These are phyloP conservation scores for Dalbergia oliveri DNA, from an alignment of 306 rosid species.

Conservation along the genomic window DNA sequence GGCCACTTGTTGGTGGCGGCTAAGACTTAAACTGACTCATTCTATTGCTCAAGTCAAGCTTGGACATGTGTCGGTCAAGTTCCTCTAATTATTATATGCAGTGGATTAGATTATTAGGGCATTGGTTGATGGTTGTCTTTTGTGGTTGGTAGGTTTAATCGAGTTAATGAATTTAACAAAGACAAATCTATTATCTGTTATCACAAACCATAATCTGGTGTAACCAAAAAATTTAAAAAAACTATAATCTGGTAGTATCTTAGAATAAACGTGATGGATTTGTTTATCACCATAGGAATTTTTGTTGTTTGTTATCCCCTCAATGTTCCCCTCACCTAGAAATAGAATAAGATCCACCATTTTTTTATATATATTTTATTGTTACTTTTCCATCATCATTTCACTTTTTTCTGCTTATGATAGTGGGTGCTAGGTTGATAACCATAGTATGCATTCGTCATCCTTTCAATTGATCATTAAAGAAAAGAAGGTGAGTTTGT, in stretches of 20 bases:
- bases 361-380: background rate
- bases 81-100: background rate
- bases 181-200: background rate
- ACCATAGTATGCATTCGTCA: background rate
- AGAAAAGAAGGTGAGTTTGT: background rate
- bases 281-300: slow-evolving; percentile 12
- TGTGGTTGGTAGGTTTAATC: slow-evolving; percentile 41
- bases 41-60: background rate
- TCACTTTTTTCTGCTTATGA: background rate
- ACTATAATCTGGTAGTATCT: too few species aligned
- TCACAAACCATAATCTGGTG: too few species aligned
- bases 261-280: slow-evolving; percentile 8
- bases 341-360: background rate
- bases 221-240: too few species aligned
- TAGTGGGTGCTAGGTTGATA: background rate
- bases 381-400: background rate
- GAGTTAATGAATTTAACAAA: background rate
- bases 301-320: background rate
- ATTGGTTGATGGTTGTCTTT: slow-evolving; percentile 16
- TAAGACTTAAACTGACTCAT: background rate
- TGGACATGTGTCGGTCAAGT: slow-evolving; percentile 29
- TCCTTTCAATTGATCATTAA: background rate
- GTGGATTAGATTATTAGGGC: background rate
- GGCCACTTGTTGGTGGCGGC: slow-evolving; percentile 31
- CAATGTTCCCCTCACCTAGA: background rate